Evolutionary conservation across 257 asterid species (phyloP), one percentile per base, ranked within the genome.

Genomic region (Eucommia ulmoides): DNA sequence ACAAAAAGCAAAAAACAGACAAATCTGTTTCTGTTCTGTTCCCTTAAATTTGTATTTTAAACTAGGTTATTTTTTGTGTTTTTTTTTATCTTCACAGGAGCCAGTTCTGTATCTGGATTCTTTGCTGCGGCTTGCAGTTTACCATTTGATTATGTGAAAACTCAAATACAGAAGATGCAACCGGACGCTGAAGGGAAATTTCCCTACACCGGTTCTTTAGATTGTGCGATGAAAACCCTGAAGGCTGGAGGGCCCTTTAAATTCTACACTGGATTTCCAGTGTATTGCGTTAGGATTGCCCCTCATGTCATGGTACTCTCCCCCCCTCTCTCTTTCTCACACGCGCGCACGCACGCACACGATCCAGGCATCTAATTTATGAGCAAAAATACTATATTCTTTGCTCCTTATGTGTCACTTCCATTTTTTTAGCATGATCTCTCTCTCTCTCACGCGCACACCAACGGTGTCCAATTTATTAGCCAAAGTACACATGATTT

Each of bases 101-200:
- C 98, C 22, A 91, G 98, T 61, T 15, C 70, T 2, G 92, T 91
- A 9, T 91, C 98, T 3, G 96, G 98, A 16, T 85, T 89, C 55
- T 82, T 80, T 14, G 98, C 96, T 55, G 66, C 94, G 19, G 93
- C 98, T 24, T 85, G 96, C 56, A 86, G 98, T 74, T 77, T 91
- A 52, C 98, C 98, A 5, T 86, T 91, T 33, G 96, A 91, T 56
- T 86, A 82, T 48, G 93, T 91, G 20, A 91, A 86, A 63, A 91
- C 98, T 12, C 98, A 89, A 59, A 89, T 89, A 47, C 96, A 82
- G 78, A 85, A 85, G 67, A 89, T 89, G 98, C 93, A 80, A 70
- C 96, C 98, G 1, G 92, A 83, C 66, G 92, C 83, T 23, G 59
- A 64, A 16, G 98, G 98, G 56, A 85, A 77, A 68, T 74, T 68